A percentile compares a stretch with the other conserved stretches of the same genome.
These are phyloP conservation scores for Leccinum subtestaceum DNA, from an alignment of 768 basidiomycete species.

Conservation along the genomic window DNA sequence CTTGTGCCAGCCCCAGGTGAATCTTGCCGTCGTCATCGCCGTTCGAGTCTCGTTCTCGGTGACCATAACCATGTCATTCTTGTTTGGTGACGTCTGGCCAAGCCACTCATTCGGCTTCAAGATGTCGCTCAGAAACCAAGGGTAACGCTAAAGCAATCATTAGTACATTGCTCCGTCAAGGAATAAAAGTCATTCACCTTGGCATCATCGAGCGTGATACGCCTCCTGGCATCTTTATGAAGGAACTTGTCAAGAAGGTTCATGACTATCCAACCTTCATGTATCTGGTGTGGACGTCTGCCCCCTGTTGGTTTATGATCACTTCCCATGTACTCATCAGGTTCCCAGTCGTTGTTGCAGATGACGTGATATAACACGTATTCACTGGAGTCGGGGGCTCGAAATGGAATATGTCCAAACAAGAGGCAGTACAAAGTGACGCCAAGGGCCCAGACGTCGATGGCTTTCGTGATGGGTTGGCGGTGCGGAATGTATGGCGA, in stretches of 20 bases:
- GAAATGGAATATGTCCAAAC: constrained; percentile 84
- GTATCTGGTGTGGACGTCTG: constrained; percentile 42
- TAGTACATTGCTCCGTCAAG: background rate
- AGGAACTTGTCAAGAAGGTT: constrained; percentile 72
- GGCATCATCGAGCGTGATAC: constrained; percentile 77
- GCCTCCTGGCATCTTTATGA: constrained; percentile 70
- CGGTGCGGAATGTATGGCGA: constrained; percentile 23
- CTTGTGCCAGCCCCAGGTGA: constrained; percentile 57
- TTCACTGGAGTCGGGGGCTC: constrained; percentile 53
- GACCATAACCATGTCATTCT: constrained; percentile 51
- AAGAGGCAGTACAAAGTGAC: constrained; percentile 94
- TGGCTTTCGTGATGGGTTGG: constrained; percentile 81
- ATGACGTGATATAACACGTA: constrained; percentile 80
- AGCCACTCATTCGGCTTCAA: constrained; percentile 71
- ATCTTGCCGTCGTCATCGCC: constrained; percentile 66
- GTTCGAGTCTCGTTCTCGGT: constrained; percentile 74
- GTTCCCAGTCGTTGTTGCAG: constrained; percentile 69
- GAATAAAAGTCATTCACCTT: constrained; percentile 53
- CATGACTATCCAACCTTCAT: constrained; percentile 63
- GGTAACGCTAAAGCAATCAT: constrained; percentile 42
- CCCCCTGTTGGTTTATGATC: constrained; percentile 66
- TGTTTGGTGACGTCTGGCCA: constrained; percentile 50
- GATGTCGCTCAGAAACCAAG: constrained; percentile 71
- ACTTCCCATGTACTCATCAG: constrained; percentile 66
- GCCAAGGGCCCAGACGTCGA: constrained; percentile 97